Conservation (phyloP, 441 rosid species). For the Cnidoscolus chayamansa region DNA sequence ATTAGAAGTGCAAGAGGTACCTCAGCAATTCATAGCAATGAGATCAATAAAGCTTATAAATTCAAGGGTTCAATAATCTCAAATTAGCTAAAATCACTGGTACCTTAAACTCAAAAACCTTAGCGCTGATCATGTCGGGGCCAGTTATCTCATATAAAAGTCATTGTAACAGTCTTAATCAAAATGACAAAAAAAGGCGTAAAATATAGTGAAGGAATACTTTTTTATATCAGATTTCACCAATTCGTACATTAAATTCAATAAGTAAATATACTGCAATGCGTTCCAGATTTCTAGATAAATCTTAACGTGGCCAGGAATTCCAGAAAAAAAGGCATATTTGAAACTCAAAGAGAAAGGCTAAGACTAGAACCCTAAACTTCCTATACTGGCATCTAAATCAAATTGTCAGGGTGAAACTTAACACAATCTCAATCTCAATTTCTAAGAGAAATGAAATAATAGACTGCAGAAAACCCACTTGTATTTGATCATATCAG, state of each 20-base stretch:
- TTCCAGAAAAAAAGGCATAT: neutral
- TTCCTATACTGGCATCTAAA: neutral
- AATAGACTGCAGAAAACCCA: slow-evolving; percentile 27
- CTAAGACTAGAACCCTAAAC: neutral
- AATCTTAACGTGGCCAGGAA: neutral
- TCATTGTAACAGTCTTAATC: neutral
- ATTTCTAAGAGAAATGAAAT: neutral
- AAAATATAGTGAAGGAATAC: too few relatives aligned
- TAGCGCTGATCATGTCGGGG: neutral
- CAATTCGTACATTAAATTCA: neutral
- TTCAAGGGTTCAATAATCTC: neutral
- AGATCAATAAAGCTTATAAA: neutral
- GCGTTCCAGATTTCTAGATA: too few relatives aligned
- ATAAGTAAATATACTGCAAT: too few relatives aligned
- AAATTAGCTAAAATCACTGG: neutral
- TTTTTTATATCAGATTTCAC: neutral
- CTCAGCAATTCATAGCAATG: neutral
- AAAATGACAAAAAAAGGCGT: neutral
- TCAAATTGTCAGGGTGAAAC: neutral
- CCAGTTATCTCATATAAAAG: neutral
- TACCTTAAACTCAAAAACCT: neutral
- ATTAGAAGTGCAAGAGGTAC: neutral
- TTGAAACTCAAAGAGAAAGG: neutral
- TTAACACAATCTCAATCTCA: neutral
- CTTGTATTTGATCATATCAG: slow-evolving; percentile 90